Evolutionary conservation across 345 rosid genomes (phyloP).

Genomic region (Kernera saxatilis): DNA sequence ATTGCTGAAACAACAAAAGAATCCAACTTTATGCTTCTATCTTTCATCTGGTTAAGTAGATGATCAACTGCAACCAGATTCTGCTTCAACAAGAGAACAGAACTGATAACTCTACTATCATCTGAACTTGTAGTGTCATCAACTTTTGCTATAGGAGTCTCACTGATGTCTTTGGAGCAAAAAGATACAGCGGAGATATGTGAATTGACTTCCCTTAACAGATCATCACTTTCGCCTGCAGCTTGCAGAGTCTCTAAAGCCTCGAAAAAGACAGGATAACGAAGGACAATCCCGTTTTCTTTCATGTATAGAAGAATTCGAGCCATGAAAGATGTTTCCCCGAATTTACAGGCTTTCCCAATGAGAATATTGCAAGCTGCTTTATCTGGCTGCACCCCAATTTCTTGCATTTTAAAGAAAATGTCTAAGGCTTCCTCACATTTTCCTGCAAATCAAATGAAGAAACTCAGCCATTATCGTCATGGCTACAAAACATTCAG

Average conservation of each 20-base stretch:
- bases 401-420: conserved; percentile 75
- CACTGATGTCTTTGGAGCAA: conserved; percentile 12
- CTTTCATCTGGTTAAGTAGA: conserved; percentile 40
- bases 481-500: neutral
- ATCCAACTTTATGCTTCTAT: conserved; percentile 39
- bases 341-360: conserved; percentile 55
- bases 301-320: conserved; percentile 62
- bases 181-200: conserved; percentile 44
- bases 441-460: conserved; percentile 48
- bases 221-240: conserved; percentile 44
- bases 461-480: conserved; percentile 1
- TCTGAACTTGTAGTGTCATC: conserved; percentile 13
- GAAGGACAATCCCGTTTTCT: conserved; percentile 49
- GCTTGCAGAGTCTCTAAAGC: conserved; percentile 49
- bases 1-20: conserved; percentile 44
- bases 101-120: conserved; percentile 40
- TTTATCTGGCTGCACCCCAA: conserved; percentile 78
- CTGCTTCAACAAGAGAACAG: conserved; percentile 55
- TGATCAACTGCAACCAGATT: conserved; percentile 55
- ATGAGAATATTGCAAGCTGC: conserved; percentile 85
- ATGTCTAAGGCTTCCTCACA: conserved; percentile 60
- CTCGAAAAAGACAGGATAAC: conserved; percentile 55
- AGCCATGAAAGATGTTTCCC: conserved; percentile 40
- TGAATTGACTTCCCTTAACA: conserved; percentile 63
- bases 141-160: conserved; percentile 20